Evolutionary conservation across 1,284 basidiomycete genomes (phyloP), one percentile per base, ranked within the genome.

Genomic region (Ganoderma leucocontextum): DNA sequence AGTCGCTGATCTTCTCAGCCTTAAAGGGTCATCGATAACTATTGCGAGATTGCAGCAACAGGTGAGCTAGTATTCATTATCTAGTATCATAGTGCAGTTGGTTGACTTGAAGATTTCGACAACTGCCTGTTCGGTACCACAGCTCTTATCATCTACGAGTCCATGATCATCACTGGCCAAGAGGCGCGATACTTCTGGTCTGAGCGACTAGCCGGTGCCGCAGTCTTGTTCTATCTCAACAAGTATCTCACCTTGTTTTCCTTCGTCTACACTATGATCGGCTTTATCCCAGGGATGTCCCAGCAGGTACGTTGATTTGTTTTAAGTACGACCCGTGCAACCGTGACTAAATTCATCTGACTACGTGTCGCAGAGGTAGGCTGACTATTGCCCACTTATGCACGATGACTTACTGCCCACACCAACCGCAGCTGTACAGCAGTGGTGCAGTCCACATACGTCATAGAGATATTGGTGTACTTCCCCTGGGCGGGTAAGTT

Each of bases 111-210:
- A 4, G n/a, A 10, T 7, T 1, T 22, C 22, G 2, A 33, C 22
- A 7, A 55, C 17, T 13, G 47, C 9, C 7, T 8, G 17, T 55
- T 19, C 12, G 33, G 15, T 25, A 29, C 22, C 9, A 53, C 19
- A 65, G 63, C 57, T 2, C 53, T 67, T 35, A 22, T 67, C 1
- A 22, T 63, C 4, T 67, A 57, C 61, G 65, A 67, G n/a, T 63
- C 62, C 7, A 22, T 63, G n/a, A n/a, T 63, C 13, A 62, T 39
- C 10, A 47, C 63, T 1, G 38, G 58, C 17, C 15, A 58, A 13
- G 66, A 67, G 29, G 25, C 35, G 6, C 55, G 15, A 25, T 47
- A 60, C 25, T 67, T 63, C 49, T 67, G 66, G 66, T 33, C 47
- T 7, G 22, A 42, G 17, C 15, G 38, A 9, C 41, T 49, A 2